Evolutionary conservation across 257 asterid genomes (phyloP).

Genomic region (Petunia secreta): DNA sequence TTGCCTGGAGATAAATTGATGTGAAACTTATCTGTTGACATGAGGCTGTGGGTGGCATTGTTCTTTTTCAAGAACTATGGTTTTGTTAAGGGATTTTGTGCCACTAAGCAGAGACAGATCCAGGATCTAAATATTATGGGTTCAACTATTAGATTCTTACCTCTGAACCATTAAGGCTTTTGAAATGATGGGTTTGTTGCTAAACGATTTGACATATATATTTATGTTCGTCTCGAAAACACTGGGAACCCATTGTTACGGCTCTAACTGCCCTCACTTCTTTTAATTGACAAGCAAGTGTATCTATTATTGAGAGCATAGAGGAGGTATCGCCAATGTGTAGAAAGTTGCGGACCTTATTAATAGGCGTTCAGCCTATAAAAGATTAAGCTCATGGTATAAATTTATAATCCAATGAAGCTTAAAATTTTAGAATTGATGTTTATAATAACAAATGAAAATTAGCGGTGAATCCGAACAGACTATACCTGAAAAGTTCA

Average conservation of each 20-base stretch:
- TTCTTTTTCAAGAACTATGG: background rate
- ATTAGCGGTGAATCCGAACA: background rate
- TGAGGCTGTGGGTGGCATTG: background rate
- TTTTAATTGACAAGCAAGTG: background rate
- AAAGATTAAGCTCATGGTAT: background rate
- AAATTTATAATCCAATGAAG: background rate
- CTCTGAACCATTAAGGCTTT: too few species aligned
- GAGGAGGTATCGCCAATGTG: conserved; percentile 4
- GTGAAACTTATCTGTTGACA: background rate
- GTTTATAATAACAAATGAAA: background rate
- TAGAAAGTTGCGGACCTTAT: background rate
- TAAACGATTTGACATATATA: too few species aligned
- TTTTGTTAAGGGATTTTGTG: background rate
- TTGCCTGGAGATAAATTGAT: background rate
- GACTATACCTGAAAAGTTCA: background rate
- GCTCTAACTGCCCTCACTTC: background rate
- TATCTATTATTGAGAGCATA: background rate
- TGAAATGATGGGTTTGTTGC: too few species aligned
- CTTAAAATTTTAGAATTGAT: background rate
- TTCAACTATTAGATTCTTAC: too few species aligned
- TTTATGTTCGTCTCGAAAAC: too few species aligned
- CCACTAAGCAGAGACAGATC: background rate
- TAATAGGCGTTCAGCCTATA: background rate
- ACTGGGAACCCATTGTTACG: too few species aligned
- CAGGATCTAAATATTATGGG: too few species aligned